phyloP scores from a whole-genome alignment of 768 basidiomycete species.

The Leucosporidium creatinivorum region DNA sequence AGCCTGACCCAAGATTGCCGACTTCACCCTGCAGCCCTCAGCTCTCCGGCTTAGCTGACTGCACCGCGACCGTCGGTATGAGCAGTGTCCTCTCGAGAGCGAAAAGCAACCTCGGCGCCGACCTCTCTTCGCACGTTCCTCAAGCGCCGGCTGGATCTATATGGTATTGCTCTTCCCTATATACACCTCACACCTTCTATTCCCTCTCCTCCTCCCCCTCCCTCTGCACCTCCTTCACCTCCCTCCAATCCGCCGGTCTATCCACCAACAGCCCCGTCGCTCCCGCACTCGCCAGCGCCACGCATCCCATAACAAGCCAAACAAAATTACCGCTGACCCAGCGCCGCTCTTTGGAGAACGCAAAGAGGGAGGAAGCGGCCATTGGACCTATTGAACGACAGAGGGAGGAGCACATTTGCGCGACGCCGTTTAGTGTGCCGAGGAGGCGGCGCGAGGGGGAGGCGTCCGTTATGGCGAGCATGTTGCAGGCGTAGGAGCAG shows the following conservation, averaged over 20 bases:
- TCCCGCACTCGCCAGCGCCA: background rate
- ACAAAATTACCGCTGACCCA: slow-evolving; percentile 15
- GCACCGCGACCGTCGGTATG: too few species aligned
- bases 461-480: slow-evolving; percentile 25
- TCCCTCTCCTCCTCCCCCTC: too few species aligned
- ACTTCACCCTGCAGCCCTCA: too few species aligned
- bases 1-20: too few species aligned
- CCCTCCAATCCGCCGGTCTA: background rate
- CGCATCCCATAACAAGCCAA: slow-evolving; percentile 15
- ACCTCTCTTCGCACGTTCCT: too few species aligned
- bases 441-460: slow-evolving; percentile 26
- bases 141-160: too few species aligned
- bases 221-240: background rate
- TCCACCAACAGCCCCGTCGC: slow-evolving; percentile 4
- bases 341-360: slow-evolving; percentile 12
- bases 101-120: too few species aligned
- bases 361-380: slow-evolving; percentile 24
- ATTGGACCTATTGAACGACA: slow-evolving; percentile 8
- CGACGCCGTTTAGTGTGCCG: slow-evolving; percentile 27
- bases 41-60: too few species aligned
- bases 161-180: too few species aligned
- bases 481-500: slow-evolving; percentile 27
- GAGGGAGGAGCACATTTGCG: slow-evolving; percentile 28
- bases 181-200: too few species aligned
- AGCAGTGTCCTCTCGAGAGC: too few species aligned